These are phyloP conservation scores for Arachnopeziza araneosa DNA, from an alignment of 2,329 filamentous ascomycete genomes.

Conservation along the genomic window DNA sequence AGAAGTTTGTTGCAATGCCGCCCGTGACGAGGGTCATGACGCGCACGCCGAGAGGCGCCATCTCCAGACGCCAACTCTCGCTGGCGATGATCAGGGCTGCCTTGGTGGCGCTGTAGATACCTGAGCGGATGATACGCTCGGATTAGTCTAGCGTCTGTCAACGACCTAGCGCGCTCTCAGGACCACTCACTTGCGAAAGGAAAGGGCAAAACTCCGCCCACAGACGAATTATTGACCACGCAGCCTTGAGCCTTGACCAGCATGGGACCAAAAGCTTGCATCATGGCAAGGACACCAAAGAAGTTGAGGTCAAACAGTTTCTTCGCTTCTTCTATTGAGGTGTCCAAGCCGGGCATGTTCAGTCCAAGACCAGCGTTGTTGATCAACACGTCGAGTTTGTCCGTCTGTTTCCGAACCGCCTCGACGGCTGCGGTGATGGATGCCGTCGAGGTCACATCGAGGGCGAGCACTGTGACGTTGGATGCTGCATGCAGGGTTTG, in stretches of 20 bases:
- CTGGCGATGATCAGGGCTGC: conserved; percentile 3
- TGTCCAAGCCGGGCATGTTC: conserved; percentile 29
- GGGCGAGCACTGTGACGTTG: conserved; percentile 31
- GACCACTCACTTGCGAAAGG: neutral
- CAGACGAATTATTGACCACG: conserved; percentile 26
- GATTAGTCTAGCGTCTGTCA: too few species aligned
- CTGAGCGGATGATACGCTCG: neutral
- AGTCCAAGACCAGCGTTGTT: conserved; percentile 38
- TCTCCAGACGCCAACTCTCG: conserved; percentile 15
- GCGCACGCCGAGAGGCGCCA: conserved; percentile 13
- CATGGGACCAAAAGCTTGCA: conserved; percentile 24
- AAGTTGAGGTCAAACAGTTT: conserved; percentile 29
- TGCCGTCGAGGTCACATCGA: conserved; percentile 35
- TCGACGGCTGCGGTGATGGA: conserved; percentile 31
- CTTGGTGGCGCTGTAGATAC: conserved; percentile 15
- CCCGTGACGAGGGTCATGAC: conserved; percentile 11
- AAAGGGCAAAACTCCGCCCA: neutral
- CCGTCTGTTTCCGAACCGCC: conserved; percentile 29
- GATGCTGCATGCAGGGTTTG: conserved; percentile 30
- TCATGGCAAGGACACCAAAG: conserved; percentile 25
- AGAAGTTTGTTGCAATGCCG: neutral
- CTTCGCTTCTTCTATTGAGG: conserved; percentile 21
- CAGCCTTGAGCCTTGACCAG: conserved; percentile 25
- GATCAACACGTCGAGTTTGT: conserved; percentile 37
- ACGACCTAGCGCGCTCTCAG: neutral